Evolutionary conservation across 495 filamentous ascomycete species (phyloP).

Genomic region (Evernia prunastri): DNA sequence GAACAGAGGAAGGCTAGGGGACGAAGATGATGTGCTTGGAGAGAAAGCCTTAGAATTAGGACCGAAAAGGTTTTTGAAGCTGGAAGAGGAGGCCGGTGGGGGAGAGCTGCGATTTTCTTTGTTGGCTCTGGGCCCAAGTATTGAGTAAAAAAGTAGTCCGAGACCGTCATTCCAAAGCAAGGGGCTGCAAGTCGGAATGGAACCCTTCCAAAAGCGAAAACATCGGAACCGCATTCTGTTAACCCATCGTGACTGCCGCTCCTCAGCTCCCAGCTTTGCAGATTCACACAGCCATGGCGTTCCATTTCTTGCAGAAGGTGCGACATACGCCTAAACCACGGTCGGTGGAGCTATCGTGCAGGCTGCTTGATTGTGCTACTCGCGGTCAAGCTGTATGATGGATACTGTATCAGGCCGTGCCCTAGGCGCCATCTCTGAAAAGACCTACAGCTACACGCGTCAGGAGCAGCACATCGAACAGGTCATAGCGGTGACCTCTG

Average conservation of each 20-base stretch:
- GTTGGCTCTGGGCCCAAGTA: conserved; percentile 52
- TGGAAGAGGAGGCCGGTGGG: conserved; percentile 39
- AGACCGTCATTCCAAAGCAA: conserved; percentile 2
- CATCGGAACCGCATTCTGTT: background rate
- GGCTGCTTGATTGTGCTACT: background rate
- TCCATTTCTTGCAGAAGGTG: background rate
- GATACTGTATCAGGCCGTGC: background rate
- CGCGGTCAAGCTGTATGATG: conserved; percentile 1
- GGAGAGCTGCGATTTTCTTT: conserved; percentile 56
- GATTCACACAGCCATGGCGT: background rate
- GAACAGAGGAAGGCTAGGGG: conserved; percentile 54
- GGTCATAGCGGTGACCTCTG: conserved; percentile 32
- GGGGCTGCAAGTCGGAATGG: conserved; percentile 10
- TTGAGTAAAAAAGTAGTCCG: conserved; percentile 22
- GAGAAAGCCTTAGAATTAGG: conserved; percentile 57
- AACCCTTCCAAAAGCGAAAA: background rate
- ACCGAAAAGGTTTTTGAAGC: conserved; percentile 57
- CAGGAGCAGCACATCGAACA: conserved; percentile 16
- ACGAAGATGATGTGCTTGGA: conserved; percentile 64
- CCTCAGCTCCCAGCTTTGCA: background rate
- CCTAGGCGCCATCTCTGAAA: background rate
- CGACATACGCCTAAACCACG: background rate
- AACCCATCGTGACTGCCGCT: background rate
- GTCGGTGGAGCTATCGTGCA: background rate
- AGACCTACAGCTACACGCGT: conserved; percentile 11